phyloP scores from a whole-genome alignment of 2,329 filamentous ascomycete genomes.

The Arthrobotrys pseudoclavata region DNA sequence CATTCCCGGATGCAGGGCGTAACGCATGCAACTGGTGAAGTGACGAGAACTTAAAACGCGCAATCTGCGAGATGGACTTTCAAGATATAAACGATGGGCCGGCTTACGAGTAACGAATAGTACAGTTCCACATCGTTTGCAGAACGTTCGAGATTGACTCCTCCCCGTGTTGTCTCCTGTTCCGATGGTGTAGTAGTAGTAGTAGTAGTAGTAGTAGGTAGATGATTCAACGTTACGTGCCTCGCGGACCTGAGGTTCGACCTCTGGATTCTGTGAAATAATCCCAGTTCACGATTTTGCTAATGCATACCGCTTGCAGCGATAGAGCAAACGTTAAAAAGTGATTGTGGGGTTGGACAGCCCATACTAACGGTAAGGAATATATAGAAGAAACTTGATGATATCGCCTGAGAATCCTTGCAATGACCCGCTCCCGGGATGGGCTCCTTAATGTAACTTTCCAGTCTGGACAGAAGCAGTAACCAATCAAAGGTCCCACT shows the following conservation, averaged over 20 bases:
- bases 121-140: constrained; percentile 58
- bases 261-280: constrained; percentile 54
- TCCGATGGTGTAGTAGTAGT: constrained; percentile 59
- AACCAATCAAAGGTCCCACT: constrained; percentile 53
- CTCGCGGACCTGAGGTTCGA: constrained; percentile 55
- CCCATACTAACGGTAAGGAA: constrained; percentile 60
- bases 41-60: constrained; percentile 20
- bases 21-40: constrained; percentile 19
- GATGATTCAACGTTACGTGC: constrained; percentile 56
- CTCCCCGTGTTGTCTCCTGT: constrained; percentile 55
- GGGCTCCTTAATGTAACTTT: constrained; percentile 59
- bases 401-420: constrained; percentile 61
- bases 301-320: background rate
- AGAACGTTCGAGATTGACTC: constrained; percentile 60
- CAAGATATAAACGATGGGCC: constrained; percentile 22
- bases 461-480: constrained; percentile 59
- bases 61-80: constrained; percentile 1
- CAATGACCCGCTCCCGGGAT: constrained; percentile 59
- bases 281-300: constrained; percentile 29
- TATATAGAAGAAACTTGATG: constrained; percentile 60
- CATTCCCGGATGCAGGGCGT: constrained; percentile 44
- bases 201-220: constrained; percentile 59
- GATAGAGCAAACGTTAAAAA: constrained; percentile 30
- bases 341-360: constrained; percentile 37
- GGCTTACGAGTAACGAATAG: constrained; percentile 60